phyloP scores from a whole-genome alignment of 2,329 filamentous ascomycete species.

The Fusarium siculi region DNA sequence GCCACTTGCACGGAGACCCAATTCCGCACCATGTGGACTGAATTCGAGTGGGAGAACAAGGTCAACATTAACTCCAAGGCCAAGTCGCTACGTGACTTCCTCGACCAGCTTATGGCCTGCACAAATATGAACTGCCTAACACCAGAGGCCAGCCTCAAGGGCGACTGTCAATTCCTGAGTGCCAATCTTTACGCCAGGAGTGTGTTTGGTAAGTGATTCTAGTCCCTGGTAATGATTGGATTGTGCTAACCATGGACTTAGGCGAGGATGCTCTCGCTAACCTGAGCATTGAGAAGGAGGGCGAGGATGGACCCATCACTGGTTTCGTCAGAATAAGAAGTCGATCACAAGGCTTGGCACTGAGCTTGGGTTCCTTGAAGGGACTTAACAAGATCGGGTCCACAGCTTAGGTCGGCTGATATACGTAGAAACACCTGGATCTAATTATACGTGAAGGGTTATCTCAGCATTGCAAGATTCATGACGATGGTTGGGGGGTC shows the following conservation, averaged over 20 bases:
- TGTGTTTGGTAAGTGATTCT: constrained; percentile 85
- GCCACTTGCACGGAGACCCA: constrained; percentile 97
- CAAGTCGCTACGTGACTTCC: constrained; percentile 89
- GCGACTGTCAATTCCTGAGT: constrained; percentile 97
- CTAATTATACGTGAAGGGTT: constrained; percentile 25
- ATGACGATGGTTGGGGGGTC: constrained; percentile 46
- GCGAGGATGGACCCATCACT: constrained; percentile 92
- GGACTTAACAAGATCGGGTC: constrained; percentile 84
- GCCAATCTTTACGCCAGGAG: constrained; percentile 96
- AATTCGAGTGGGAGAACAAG: constrained; percentile 99
- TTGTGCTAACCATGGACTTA: constrained; percentile 54
- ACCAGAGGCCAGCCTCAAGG: constrained; percentile 94
- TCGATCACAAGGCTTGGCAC: constrained; percentile 91
- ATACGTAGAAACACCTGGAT: constrained; percentile 20
- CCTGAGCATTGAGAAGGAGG: constrained; percentile 96
- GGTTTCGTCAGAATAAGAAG: constrained; percentile 98
- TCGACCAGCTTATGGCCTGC: constrained; percentile 93
- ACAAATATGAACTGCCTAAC: constrained; percentile 99
- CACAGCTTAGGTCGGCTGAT: constrained; percentile 40
- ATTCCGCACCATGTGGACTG: constrained; percentile 99
- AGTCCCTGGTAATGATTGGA: background rate
- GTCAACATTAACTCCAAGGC: constrained; percentile 99
- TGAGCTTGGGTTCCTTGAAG: constrained; percentile 94
- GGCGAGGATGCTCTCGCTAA: constrained; percentile 98
- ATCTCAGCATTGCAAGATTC: constrained; percentile 41